Base-by-base conservation (phyloP, 768 basidiomycete genomes). In the Thelephora ganbajun region DNA sequence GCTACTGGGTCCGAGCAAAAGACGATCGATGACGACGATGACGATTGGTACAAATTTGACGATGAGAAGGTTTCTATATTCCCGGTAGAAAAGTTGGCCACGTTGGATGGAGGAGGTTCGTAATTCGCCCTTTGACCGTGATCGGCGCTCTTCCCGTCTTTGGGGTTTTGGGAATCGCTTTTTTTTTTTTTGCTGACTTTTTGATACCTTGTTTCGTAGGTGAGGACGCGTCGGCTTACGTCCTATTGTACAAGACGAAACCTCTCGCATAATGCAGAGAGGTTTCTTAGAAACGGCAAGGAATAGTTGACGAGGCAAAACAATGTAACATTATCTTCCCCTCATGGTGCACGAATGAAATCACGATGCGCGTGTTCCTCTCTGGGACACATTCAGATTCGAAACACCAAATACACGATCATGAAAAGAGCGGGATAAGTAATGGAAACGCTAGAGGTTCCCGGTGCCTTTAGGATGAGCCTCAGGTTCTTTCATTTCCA, bases 21-120 rank as follows among this genome's bases (percentile, higher is more conserved):
- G 19, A 50, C 53, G 6, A 44, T 54, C 34, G 59, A 74, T 35
- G 78, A 80, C 43, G 77, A 79, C 41, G 80, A 88, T 44, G 82
- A 85, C 51, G 83, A 84, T 58, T 87, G 94, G 94, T 88, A 84
- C 68, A 94, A 93, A 66, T 97, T 93, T 58, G 94, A 97, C 57
- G 92, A 97, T 55, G 90, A 94, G 53, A 94, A 90, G 65, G 93
- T 89, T 35, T 83, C 88, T 14, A 54, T 81, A 47, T 93, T 98
- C 63, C 79, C 79, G 1, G 74, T 73, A 62, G 91, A 92, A 61
- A 94, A 90, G 65, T 67, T 99, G 50, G 58, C 73, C 22, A 79
- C 79, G 6, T 72, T 97, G 49, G 91, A 93, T 52, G 94, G 94
- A 5, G 94, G 94, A 51, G 93, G 39, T 41, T 41, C 7, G 16